phyloP scores from a whole-genome alignment of 78 protist genomes.

The Guillardia theta region DNA sequence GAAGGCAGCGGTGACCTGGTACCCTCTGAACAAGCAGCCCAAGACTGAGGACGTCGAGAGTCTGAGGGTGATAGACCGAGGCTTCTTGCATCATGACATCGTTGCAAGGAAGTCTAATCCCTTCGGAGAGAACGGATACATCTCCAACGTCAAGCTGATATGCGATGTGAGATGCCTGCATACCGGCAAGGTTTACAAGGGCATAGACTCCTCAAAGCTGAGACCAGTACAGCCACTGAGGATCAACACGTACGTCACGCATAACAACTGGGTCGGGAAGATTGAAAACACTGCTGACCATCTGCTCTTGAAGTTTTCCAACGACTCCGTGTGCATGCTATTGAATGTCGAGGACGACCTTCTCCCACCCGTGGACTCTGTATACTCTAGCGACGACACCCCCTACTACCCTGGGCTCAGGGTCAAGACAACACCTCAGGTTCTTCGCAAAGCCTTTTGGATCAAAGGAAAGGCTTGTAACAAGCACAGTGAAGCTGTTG shows the following conservation, averaged over 20 bases:
- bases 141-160: background rate
- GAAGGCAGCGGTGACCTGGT: background rate
- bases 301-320: too few relatives aligned
- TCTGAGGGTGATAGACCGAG: background rate
- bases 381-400: too few relatives aligned
- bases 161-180: background rate
- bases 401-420: too few relatives aligned
- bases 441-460: too few relatives aligned
- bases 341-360: too few relatives aligned
- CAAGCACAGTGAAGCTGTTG: too few relatives aligned
- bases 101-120: background rate
- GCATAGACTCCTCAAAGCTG: too few relatives aligned
- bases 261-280: background rate
- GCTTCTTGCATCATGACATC: background rate
- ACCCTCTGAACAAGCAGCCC: background rate
- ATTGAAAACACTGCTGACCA: background rate
- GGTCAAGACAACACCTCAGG: too few relatives aligned
- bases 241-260: background rate
- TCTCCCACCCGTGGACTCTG: too few relatives aligned
- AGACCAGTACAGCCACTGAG: background rate
- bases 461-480: too few relatives aligned
- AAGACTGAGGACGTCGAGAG: background rate
- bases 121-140: background rate
- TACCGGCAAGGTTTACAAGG: conserved; percentile 12
- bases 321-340: too few relatives aligned